Evolutionary conservation across 148 eudicot genomes (phyloP), one percentile per base, ranked within the genome.

Genomic region (Fagopyrum homotropicum): DNA sequence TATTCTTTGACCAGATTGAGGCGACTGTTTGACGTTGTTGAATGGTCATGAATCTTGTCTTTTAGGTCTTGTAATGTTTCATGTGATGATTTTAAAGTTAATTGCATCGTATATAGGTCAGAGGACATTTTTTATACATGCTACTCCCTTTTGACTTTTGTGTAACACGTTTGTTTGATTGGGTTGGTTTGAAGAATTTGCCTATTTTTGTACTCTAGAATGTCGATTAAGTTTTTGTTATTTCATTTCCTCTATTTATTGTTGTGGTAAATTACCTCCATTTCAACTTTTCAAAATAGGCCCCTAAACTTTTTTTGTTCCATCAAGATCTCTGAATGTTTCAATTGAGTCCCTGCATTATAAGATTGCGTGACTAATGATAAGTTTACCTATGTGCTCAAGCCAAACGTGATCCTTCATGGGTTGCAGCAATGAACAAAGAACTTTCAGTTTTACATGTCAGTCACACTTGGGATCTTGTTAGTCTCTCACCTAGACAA

Each of bases 61-160:
- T 26, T 40, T 66, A 66, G 68, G 68, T 61, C 14, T 9, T 61
- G 68, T 61, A 61, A 26, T 61, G 68, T 61, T 61, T 61, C 43
- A 60, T 60, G 68, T 61, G 44, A 61, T 61, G 44, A 61, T 61
- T 61, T 61, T 40, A 61, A 35, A 9, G 68, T 29, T 61, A 43
- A 61, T 61, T 61, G 14, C 68, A 4, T 29, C 71, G 71, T 66
- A 66, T 66, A 66, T 66, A 66, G 71, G 47, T 11, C 16, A 29
- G 1, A 66, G 19, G 45, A 46, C 46, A 40, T 35, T 66, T 49
- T 35, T 66, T n/a, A 35, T 66, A 22, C 46, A 35, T 66, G 46
- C 71, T 2, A 12, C 46, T 66, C 19, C 8, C 70, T 22, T 22
- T 22, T 22, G 26, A 22, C 26, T 22, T 5, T 40, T 66, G 46